Base-by-base conservation (phyloP, 805 yeast genomes). In the Metschnikowia matae region DNA sequence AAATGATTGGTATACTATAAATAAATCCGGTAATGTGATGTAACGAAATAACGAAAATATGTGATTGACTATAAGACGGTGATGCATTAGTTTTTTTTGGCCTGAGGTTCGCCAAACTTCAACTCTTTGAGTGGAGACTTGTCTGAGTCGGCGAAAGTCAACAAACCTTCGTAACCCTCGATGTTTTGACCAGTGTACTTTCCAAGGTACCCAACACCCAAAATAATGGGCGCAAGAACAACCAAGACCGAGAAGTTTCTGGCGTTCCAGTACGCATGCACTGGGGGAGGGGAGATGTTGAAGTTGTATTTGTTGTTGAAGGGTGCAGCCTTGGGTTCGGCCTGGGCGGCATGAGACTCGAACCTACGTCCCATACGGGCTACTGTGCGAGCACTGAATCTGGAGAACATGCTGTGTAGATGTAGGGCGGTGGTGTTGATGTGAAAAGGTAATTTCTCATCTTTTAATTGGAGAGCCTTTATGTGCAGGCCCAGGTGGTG, bases 221-320 rank as follows among this genome's bases (percentile, higher is more conserved):
- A 54, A 53, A 64, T 69, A 13, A 70, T 40, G 11, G 78, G 78
- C 38, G 70, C 62, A 48, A 71, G 69, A 32, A 73, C 74, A 42
- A 72, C 53, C 44, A 71, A 60, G 33, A 71, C 65, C 26, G 65
- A 59, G 42, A 68, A 62, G 59, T 73, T 72, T 51, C 70, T 65
- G 54, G 61, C 59, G 56, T 66, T 70, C 78, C 78, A 73, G 64
- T 73, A 73, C 54, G 67, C 69, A 56, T 73, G 78, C 46, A 70
- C 73, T 46, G 71, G 77, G 38, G 78, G 78, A 34, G 78, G 78
- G 50, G 63, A 63, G 52, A 64, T 66, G 62, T 73, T 67, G 63
- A 73, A 73, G 60, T 69, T 67, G 62, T 64, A 58, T 51, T 71
- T 73, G 65, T 73, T 73, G 61, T 61, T 69, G 66, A 73, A 73